These are phyloP conservation scores for Paecilomyces dactylethromorphus DNA, from an alignment of 2,329 filamentous ascomycete species.

Conservation along the genomic window DNA sequence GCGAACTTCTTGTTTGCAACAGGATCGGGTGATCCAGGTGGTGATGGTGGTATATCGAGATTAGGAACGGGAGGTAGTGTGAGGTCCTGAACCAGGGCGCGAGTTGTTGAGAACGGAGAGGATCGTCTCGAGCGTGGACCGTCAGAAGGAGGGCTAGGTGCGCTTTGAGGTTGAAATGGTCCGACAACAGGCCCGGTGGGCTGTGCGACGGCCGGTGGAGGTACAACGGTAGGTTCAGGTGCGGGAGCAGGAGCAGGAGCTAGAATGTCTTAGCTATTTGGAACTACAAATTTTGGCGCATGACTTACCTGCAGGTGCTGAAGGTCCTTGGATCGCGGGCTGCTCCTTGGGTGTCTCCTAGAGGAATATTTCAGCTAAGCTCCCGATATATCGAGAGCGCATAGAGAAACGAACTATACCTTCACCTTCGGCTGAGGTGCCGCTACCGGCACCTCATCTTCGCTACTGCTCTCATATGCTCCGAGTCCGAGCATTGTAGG, in stretches of 20 bases:
- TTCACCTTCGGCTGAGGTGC: slow-evolving; percentile 9
- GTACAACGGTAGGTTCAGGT: not conserved
- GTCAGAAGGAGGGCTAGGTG: slow-evolving; percentile 7
- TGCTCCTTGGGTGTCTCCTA: not conserved
- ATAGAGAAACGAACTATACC: slow-evolving; percentile 13
- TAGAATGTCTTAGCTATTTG: not conserved
- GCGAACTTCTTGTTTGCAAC: slow-evolving; percentile 50
- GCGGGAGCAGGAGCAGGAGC: not conserved
- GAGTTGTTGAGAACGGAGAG: slow-evolving; percentile 46
- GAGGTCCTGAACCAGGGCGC: slow-evolving; percentile 49
- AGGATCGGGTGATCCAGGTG: slow-evolving; percentile 38
- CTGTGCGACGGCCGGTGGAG: slow-evolving; percentile 6
- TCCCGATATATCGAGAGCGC: not conserved
- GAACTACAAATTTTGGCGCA: not conserved
- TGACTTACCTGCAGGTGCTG: not conserved
- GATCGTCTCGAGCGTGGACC: slow-evolving; percentile 13
- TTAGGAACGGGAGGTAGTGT: slow-evolving; percentile 45
- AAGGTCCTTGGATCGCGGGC: not conserved
- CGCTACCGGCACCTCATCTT: slow-evolving; percentile 30
- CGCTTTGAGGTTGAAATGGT: slow-evolving; percentile 23
- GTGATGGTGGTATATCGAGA: slow-evolving; percentile 40
- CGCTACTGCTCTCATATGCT: slow-evolving; percentile 40
- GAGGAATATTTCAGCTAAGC: not conserved
- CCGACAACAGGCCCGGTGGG: slow-evolving; percentile 28
- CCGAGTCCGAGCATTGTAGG: slow-evolving; percentile 33